Evolutionary conservation across 1,284 basidiomycete genomes (phyloP).

Genomic region (Mycena sp.): DNA sequence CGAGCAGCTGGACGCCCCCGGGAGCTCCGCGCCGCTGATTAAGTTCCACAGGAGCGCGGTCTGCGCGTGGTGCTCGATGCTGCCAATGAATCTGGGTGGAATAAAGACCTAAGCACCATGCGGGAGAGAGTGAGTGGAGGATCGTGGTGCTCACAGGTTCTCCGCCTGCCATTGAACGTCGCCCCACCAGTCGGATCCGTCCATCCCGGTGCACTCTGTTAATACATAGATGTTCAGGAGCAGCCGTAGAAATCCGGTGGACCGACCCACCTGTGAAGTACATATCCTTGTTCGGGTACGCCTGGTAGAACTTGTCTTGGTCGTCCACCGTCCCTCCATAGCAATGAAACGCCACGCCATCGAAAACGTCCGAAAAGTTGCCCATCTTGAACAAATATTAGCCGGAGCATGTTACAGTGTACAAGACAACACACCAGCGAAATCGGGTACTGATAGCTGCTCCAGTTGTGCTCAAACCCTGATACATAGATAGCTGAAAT

Average conservation of each 20-base stretch:
- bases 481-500: not conserved
- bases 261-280: conserved; percentile 9
- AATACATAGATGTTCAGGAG: conserved; percentile 44
- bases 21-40: conserved; percentile 65
- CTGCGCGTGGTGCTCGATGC: conserved; percentile 50
- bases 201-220: conserved; percentile 56
- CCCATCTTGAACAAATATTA: conserved; percentile 1
- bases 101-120: conserved; percentile 71
- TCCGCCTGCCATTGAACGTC: conserved; percentile 47
- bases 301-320: conserved; percentile 52
- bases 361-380: conserved; percentile 40
- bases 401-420: conserved; percentile 37
- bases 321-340: conserved; percentile 47
- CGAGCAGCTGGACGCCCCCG: conserved; percentile 69
- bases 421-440: conserved; percentile 52
- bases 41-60: conserved; percentile 77
- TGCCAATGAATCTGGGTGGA: conserved; percentile 65
- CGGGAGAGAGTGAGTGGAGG: no score
- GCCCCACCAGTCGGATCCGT: conserved; percentile 76
- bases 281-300: conserved; percentile 53
- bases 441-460: conserved; percentile 53
- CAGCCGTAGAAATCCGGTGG: not conserved
- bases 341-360: conserved; percentile 63
- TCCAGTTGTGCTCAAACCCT: conserved; percentile 58
- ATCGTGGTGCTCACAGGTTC: conserved; percentile 14